A percentile compares a stretch with the other conserved stretches of the same genome.
Evolutionary conservation across 345 rosid genomes (phyloP).

Genomic region (Cochlearia excelsa): DNA sequence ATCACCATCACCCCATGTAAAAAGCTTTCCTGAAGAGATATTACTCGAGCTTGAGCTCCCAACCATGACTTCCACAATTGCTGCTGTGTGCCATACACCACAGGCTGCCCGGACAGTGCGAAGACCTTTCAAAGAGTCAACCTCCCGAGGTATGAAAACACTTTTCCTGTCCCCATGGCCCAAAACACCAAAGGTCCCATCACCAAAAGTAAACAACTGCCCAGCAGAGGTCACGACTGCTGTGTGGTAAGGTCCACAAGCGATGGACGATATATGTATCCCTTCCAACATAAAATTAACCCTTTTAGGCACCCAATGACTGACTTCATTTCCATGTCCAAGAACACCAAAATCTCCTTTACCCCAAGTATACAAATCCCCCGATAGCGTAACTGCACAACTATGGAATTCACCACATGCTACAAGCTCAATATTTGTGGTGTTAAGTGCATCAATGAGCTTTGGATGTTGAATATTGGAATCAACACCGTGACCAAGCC

Average conservation of each 20-base stretch:
- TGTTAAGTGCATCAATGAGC: slow-evolving; percentile 50
- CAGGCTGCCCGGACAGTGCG: slow-evolving; percentile 60
- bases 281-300: slow-evolving; percentile 59
- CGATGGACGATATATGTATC: slow-evolving; percentile 55
- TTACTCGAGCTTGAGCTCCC: slow-evolving; percentile 93
- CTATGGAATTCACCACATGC: slow-evolving; percentile 75
- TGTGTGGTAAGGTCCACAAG: slow-evolving; percentile 81
- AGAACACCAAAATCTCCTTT: slow-evolving; percentile 62
- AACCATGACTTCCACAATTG: slow-evolving; percentile 96
- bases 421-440: slow-evolving; percentile 48
- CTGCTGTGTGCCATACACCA: slow-evolving; percentile 90
- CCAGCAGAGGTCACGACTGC: slow-evolving; percentile 67
- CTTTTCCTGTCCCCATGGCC: slow-evolving; percentile 69
- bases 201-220: slow-evolving; percentile 73
- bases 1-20: slow-evolving; percentile 99
- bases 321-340: slow-evolving; percentile 54
- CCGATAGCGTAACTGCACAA: slow-evolving; percentile 65
- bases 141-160: slow-evolving; percentile 59
- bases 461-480: slow-evolving; percentile 55
- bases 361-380: slow-evolving; percentile 73
- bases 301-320: slow-evolving; percentile 60
- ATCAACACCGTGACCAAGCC: slow-evolving; percentile 73
- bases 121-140: slow-evolving; percentile 56
- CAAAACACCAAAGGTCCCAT: slow-evolving; percentile 78
- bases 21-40: slow-evolving; percentile 90